These are phyloP conservation scores for Microsporum audouinii DNA, from an alignment of 2,329 filamentous ascomycete genomes.

Conservation along the genomic window DNA sequence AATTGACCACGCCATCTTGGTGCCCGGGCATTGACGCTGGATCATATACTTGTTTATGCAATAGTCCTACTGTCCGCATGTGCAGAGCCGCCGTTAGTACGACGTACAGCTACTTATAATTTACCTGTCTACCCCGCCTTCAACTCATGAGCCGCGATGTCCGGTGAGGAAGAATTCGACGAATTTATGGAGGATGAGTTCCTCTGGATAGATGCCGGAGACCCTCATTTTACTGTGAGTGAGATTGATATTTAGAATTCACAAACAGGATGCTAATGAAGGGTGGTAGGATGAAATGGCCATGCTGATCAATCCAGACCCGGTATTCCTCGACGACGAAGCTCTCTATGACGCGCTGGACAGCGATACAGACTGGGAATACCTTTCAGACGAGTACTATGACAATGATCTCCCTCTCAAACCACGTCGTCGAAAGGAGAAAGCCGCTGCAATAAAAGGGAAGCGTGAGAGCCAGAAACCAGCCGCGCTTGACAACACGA, in stretches of 20 bases:
- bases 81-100: background rate
- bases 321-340: slow-evolving; percentile 23
- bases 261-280: background rate
- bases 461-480: slow-evolving; percentile 1
- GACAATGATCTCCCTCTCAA: slow-evolving; percentile 14
- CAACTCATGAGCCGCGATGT: slow-evolving; percentile 11
- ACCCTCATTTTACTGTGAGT: slow-evolving; percentile 7
- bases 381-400: slow-evolving; percentile 20
- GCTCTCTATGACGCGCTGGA: slow-evolving; percentile 20
- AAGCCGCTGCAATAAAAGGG: background rate
- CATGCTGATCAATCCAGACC: slow-evolving; percentile 21
- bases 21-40: background rate
- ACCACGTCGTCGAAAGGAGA: background rate
- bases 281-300: slow-evolving; percentile 23
- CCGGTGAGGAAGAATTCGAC: slow-evolving; percentile 17
- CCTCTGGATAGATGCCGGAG: slow-evolving; percentile 12
- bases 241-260: background rate
- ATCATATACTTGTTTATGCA: background rate
- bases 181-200: slow-evolving; percentile 11
- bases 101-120: background rate
- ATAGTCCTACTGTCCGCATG: background rate
- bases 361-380: slow-evolving; percentile 23
- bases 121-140: background rate
- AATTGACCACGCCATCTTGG: background rate
- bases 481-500: background rate